Evolutionary conservation across 1,284 basidiomycete genomes (phyloP), one percentile per base, ranked within the genome.

Genomic region (Moniliophthora roreri): DNA sequence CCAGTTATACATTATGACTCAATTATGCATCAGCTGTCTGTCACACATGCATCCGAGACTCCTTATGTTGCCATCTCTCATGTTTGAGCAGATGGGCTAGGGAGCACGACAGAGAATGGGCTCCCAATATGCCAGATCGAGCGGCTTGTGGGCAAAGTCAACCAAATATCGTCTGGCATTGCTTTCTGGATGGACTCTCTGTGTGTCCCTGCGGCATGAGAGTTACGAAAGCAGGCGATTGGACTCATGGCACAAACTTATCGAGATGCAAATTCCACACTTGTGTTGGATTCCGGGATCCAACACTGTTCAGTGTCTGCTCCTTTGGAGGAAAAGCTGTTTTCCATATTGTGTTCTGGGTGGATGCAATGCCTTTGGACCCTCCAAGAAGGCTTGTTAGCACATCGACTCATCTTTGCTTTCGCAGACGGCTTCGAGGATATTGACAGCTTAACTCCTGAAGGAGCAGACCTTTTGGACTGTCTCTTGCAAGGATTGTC

Each of bases 321-420:
- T 38, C 35, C 48, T 20, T 23, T 38, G 15, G 48, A 49, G 21
- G 35, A 39, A 15, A 49, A 49, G 13, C 23, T 49, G 2, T 35
- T 49, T 15, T n/a, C 18, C n/a, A 21, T 49, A 8, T n/a, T 38
- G 3, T 38, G 35, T 4, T 49, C 18, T 9, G 48, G 35, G 9
- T 49, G 48, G 48, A 49, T 49, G 48, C 48, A 49, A 16, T 35
- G 48, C 9, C 21, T 49, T 5, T 49, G 48, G 48, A 49, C 48
- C 2, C 23, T 49, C 4, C 48, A 49, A 23, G 48, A 49, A 24
- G 48, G 32, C 1, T 7, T 49, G 18, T 38, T 49, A 20, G 48
- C 48, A 4, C 5, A 13, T 3, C 7, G 23, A 2, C 48, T 49
- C 48, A 24, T 24, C 21, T 45, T 45, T 28, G 20, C 20, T 7